Percentiles rank a stretch among this genome's conserved stretches.
phyloP scores from a whole-genome alignment of 2,329 filamentous ascomycete species.

The Ophiostoma piceae region DNA sequence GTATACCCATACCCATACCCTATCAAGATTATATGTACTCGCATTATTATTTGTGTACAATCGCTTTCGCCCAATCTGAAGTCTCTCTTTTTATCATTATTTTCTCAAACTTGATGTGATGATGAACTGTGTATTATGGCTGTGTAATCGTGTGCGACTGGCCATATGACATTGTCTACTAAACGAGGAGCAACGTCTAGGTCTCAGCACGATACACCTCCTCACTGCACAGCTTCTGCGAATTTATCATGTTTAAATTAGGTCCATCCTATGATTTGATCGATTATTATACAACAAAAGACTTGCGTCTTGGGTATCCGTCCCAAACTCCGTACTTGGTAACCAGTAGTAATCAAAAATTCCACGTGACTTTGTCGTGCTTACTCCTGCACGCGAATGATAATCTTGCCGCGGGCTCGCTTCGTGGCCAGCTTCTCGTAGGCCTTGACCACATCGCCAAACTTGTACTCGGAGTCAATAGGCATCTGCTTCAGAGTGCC shows the following conservation, averaged over 20 bases:
- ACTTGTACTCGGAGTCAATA: conserved; percentile 33
- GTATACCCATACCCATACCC: background rate
- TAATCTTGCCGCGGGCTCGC: conserved; percentile 34
- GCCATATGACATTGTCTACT: background rate
- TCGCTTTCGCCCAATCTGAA: background rate
- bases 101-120: no score
- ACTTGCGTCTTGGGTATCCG: background rate
- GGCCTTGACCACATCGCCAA: conserved; percentile 33
- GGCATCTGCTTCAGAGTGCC: conserved; percentile 31
- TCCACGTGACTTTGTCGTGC: background rate
- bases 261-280: background rate
- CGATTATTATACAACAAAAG: background rate
- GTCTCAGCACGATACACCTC: background rate
- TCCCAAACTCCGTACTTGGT: background rate
- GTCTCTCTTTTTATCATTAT: background rate
- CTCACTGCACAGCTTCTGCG: background rate
- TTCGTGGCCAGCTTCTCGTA: conserved; percentile 34
- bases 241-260: background rate
- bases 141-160: background rate
- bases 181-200: background rate
- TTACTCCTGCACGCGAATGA: conserved; percentile 35
- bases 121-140: background rate
- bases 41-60: background rate
- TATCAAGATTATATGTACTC: background rate
- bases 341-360: background rate